Evolutionary conservation across 192 early-diverging fungal genomes (phyloP).

Genomic region (Jimgerdemannia flammicorona): DNA sequence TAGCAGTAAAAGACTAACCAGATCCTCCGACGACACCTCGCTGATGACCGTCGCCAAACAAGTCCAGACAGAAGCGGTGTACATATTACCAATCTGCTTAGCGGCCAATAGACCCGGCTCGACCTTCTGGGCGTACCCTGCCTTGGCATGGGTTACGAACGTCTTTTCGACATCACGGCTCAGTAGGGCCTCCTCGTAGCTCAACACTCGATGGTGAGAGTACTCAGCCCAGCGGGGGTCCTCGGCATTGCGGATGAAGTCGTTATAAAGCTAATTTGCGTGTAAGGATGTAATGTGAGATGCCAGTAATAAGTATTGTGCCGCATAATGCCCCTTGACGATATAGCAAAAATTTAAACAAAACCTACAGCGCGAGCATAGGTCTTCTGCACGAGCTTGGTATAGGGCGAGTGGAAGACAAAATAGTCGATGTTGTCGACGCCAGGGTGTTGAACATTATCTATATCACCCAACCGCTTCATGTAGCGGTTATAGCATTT

Average conservation of each 20-base stretch:
- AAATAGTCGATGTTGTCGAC: constrained; percentile 71
- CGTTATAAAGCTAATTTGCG: constrained; percentile 73
- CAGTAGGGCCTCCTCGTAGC: constrained; percentile 71
- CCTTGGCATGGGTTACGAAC: constrained; percentile 80
- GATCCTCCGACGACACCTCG: constrained; percentile 60
- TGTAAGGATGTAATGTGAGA: neutral
- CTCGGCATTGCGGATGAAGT: constrained; percentile 79
- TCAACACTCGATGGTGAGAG: constrained; percentile 48
- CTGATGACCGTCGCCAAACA: constrained; percentile 78
- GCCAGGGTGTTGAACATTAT: constrained; percentile 35
- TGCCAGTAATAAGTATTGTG: neutral
- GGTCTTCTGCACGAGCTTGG: constrained; percentile 95
- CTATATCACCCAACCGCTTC: constrained; percentile 52
- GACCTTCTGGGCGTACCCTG: constrained; percentile 70
- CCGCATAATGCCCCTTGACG: no score
- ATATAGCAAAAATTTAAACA: neutral
- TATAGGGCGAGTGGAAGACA: constrained; percentile 97
- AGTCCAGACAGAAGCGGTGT: constrained; percentile 59
- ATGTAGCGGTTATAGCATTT: constrained; percentile 82
- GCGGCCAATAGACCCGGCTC: constrained; percentile 73
- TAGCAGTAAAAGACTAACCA: constrained; percentile 30
- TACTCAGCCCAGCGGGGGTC: constrained; percentile 48
- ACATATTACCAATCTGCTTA: constrained; percentile 95
- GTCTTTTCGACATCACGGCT: constrained; percentile 92
- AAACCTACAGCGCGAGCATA: constrained; percentile 65